These are phyloP conservation scores for Tulasnella sp. DNA, from an alignment of 768 basidiomycete genomes.

Conservation along the genomic window DNA sequence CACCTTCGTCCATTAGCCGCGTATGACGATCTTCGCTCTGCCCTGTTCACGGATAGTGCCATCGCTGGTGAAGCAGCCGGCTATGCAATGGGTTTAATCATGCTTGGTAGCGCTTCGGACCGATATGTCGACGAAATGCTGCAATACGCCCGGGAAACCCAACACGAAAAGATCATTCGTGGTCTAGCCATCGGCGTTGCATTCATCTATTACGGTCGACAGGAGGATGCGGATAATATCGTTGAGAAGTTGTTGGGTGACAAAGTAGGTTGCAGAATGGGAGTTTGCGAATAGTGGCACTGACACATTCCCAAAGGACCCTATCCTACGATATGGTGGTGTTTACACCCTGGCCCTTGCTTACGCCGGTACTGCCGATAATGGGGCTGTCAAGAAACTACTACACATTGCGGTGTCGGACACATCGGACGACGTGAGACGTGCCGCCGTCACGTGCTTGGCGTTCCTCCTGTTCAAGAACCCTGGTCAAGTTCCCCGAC, in stretches of 20 bases:
- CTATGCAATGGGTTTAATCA: slow-evolving; percentile 94
- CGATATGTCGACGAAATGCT: slow-evolving; percentile 88
- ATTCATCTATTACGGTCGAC: slow-evolving; percentile 82
- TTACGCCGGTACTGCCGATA: slow-evolving; percentile 92
- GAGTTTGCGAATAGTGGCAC: slow-evolving; percentile 11
- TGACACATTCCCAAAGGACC: slow-evolving; percentile 48
- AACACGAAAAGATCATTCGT: slow-evolving; percentile 98
- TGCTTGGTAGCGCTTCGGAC: slow-evolving; percentile 83
- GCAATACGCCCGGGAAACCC: slow-evolving; percentile 89
- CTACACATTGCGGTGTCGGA: slow-evolving; percentile 97
- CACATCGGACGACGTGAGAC: slow-evolving; percentile 91
- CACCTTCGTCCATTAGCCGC: slow-evolving; percentile 37
- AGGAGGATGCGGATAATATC: slow-evolving; percentile 83
- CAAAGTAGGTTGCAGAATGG: slow-evolving; percentile 47
- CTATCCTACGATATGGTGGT: slow-evolving; percentile 92
- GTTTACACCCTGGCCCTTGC: slow-evolving; percentile 94
- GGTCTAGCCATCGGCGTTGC: slow-evolving; percentile 87
- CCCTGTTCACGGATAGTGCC: slow-evolving; percentile 87
- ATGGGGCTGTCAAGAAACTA: slow-evolving; percentile 79
- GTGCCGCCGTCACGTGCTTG: slow-evolving; percentile 90
- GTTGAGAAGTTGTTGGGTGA: slow-evolving; percentile 68
- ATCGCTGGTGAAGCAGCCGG: slow-evolving; percentile 93
- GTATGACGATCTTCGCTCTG: slow-evolving; percentile 82
- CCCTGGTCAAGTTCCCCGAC: slow-evolving; percentile 87
- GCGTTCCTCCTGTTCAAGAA: slow-evolving; percentile 97